Evolutionary conservation across 1,284 basidiomycete genomes (phyloP), one percentile per base, ranked within the genome.

Genomic region (Rugosomyces carneus): DNA sequence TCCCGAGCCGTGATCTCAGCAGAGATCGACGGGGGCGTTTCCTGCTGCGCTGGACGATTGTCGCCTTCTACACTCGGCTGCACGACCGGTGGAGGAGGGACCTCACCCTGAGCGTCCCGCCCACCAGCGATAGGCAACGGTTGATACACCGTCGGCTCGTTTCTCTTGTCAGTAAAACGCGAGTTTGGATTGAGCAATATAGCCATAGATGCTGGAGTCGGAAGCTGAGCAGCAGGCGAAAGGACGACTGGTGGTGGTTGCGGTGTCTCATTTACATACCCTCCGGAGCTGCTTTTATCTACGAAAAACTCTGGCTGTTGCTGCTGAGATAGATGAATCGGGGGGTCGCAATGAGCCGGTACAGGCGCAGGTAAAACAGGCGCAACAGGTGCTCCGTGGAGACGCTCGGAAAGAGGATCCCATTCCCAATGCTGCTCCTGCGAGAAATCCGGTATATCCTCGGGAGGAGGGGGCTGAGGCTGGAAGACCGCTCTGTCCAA

Each of bases 161-260:
- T 50, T 21, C 31, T 42, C 18, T 52, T 45, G 21, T 23, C 7
- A 23, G 21, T 3, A 23, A 52, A 45, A n/a, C 48, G 51, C n/a
- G 50, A 48, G 31, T 56, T 45, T 20, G 64, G 66, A 52, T 66
- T 67, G 43, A 72, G 62, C 47, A 70, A 57, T 40, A 71, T 60
- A 45, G 70, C 68, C 71, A 72, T 72, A 34, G 69, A 66, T 50
- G 66, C 69, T 48, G 69, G 69, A 26, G 70, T 71, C 45, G 69
- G 67, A 16, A 70, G 57, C 49, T 65, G 69, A 40, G 64, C 60
- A 35, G 65, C 60, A 44, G 66, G 64, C 37, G 64, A 62, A 43
- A 60, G 58, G 37, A 63, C 57, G 42, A 45, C 42, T 23, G 21
- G 21, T 23, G 21, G 21, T 47, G 45, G 29, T 27, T 55, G n/a